Evolutionary conservation across 2,329 filamentous ascomycete genomes (phyloP).

Genomic region (Verticillium isaacii): DNA sequence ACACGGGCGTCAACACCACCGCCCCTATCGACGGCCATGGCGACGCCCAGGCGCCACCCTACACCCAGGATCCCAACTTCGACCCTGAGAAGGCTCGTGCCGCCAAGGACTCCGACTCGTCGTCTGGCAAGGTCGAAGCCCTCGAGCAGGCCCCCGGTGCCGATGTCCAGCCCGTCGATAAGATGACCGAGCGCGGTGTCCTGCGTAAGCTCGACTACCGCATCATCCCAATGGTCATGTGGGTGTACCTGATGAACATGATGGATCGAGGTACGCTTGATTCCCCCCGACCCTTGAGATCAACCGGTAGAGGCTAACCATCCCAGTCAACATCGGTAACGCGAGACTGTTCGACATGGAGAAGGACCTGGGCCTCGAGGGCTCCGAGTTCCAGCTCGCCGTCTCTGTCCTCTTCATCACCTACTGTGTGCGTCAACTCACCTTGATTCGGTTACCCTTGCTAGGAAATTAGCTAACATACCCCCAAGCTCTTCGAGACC

Average conservation of each 20-base stretch:
- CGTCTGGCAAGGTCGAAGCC: slow-evolving; percentile 10
- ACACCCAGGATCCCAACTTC: background rate
- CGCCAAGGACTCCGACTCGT: slow-evolving; percentile 16
- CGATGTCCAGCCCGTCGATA: slow-evolving; percentile 5
- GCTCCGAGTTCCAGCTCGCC: slow-evolving; percentile 52
- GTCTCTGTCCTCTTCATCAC: slow-evolving; percentile 37
- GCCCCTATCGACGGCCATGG: background rate
- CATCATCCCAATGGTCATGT: slow-evolving; percentile 25
- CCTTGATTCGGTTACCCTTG: background rate
- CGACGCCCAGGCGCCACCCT: background rate
- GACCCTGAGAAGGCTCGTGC: slow-evolving; percentile 2
- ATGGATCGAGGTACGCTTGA: slow-evolving; percentile 25
- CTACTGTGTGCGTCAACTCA: slow-evolving; percentile 31
- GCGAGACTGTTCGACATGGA: slow-evolving; percentile 57
- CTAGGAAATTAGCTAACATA: background rate
- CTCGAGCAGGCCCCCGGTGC: slow-evolving; percentile 12
- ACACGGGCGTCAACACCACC: background rate
- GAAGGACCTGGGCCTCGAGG: slow-evolving; percentile 49
- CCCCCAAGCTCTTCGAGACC: slow-evolving; percentile 28
- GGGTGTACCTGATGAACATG: slow-evolving; percentile 29
- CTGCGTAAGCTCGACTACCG: slow-evolving; percentile 23
- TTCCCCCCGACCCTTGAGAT: background rate
- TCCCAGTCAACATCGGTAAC: slow-evolving; percentile 53
- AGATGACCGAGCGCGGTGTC: slow-evolving; percentile 6
- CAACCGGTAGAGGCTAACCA: background rate